These are phyloP conservation scores for Asclepias syriaca DNA, from an alignment of 257 asterid genomes.

Conservation along the genomic window DNA sequence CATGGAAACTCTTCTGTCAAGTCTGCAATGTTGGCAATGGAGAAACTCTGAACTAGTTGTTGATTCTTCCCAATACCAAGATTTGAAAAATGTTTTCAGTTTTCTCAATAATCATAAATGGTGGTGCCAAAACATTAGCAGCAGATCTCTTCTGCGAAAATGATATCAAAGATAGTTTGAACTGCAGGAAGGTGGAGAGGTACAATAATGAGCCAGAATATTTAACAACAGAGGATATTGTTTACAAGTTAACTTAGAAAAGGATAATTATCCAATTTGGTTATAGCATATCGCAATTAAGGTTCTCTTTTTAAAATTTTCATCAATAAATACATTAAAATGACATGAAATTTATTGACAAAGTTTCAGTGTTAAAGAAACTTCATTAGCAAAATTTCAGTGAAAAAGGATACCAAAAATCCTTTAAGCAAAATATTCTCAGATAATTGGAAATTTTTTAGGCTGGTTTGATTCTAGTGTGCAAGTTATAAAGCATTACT, in stretches of 20 bases:
- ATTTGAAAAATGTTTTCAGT: background rate
- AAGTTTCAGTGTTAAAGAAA: too few relatives aligned
- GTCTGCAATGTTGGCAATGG: background rate
- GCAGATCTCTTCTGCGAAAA: constrained; percentile 63
- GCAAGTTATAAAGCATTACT: background rate
- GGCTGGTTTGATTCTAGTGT: background rate
- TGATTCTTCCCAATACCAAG: background rate
- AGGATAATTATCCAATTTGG: background rate
- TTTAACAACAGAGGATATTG: background rate
- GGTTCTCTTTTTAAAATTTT: too few relatives aligned
- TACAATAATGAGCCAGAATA: constrained; percentile 2
- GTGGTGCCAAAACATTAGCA: constrained; percentile 21
- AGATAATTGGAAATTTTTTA: background rate
- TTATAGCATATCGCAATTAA: too few relatives aligned
- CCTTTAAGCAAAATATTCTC: background rate
- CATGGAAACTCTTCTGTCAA: background rate
- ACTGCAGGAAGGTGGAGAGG: constrained; percentile 31
- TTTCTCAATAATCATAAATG: background rate
- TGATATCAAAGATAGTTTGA: constrained; percentile 46
- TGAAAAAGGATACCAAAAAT: background rate
- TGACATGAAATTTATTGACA: too few relatives aligned
- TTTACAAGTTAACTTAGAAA: background rate
- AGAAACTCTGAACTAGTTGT: background rate
- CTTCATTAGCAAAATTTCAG: too few relatives aligned
- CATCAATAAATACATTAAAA: too few relatives aligned